phyloP scores from a whole-genome alignment of 2,329 filamentous ascomycete genomes.

The Camillea tinctor region DNA sequence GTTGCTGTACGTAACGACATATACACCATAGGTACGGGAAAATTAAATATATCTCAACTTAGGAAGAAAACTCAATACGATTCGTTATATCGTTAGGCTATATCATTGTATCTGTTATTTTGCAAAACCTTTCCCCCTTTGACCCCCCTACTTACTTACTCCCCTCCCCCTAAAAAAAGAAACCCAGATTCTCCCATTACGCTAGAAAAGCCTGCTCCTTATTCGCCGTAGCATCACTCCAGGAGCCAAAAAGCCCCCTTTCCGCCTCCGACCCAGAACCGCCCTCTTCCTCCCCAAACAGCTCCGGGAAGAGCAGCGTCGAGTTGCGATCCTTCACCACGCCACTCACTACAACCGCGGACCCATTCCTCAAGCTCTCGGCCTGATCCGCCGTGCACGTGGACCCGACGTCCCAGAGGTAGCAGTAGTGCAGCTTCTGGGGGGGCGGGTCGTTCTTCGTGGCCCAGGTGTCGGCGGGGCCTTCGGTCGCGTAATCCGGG shows the following conservation, averaged over 20 bases:
- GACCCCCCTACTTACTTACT: too few species aligned
- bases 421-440: slow-evolving; percentile 55
- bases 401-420: slow-evolving; percentile 48
- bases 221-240: background rate
- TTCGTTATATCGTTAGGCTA: background rate
- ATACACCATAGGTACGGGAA: too few species aligned
- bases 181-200: background rate
- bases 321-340: slow-evolving; percentile 33
- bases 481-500: slow-evolving; percentile 34
- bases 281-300: slow-evolving; percentile 14
- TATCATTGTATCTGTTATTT: background rate
- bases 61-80: background rate
- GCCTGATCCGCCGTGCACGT: slow-evolving; percentile 52
- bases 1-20: too few species aligned
- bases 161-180: background rate
- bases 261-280: background rate
- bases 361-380: slow-evolving; percentile 36
- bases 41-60: too few species aligned
- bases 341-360: slow-evolving; percentile 33
- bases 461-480: slow-evolving; percentile 38
- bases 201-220: background rate
- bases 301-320: slow-evolving; percentile 26
- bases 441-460: slow-evolving; percentile 47
- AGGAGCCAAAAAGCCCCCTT: background rate
- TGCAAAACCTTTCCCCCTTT: too few species aligned